Evolutionary conservation across 345 rosid species (phyloP).

Genomic region (Microcos paniculata): DNA sequence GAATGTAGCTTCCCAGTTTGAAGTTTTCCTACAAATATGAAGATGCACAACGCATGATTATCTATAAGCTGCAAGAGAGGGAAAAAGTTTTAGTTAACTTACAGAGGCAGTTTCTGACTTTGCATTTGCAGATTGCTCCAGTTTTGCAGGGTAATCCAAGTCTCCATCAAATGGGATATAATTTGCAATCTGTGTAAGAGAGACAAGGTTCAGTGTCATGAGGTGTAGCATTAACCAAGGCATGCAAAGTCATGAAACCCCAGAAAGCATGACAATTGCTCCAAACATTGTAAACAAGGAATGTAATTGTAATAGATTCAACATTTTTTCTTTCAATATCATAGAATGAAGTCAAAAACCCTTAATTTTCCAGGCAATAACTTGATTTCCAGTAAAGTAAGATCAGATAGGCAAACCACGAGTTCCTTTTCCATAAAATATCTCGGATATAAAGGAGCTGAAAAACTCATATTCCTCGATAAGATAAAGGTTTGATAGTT

Average conservation of each 20-base stretch:
- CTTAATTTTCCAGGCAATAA: too few species aligned
- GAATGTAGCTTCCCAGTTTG: neutral
- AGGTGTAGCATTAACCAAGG: neutral
- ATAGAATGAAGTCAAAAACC: neutral
- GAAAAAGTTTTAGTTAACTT: constrained; percentile 12
- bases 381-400: too few species aligned
- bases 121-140: constrained; percentile 54
- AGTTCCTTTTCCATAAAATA: too few species aligned
- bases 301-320: neutral
- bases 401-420: too few species aligned
- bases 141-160: constrained; percentile 88
- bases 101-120: constrained; percentile 53
- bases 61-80: neutral
- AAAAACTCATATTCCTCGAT: too few species aligned
- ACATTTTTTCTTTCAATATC: neutral
- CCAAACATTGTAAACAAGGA: neutral
- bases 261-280: neutral
- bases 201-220: neutral
- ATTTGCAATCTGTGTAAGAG: constrained; percentile 76
- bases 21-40: constrained; percentile 4
- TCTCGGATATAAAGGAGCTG: too few species aligned
- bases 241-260: neutral
- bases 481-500: too few species aligned
- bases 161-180: constrained; percentile 74
- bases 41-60: neutral